A percentile compares a stretch with the other conserved stretches of the same genome.
These are phyloP conservation scores for Tulasnella sp. DNA, from an alignment of 768 basidiomycete species.

Conservation along the genomic window DNA sequence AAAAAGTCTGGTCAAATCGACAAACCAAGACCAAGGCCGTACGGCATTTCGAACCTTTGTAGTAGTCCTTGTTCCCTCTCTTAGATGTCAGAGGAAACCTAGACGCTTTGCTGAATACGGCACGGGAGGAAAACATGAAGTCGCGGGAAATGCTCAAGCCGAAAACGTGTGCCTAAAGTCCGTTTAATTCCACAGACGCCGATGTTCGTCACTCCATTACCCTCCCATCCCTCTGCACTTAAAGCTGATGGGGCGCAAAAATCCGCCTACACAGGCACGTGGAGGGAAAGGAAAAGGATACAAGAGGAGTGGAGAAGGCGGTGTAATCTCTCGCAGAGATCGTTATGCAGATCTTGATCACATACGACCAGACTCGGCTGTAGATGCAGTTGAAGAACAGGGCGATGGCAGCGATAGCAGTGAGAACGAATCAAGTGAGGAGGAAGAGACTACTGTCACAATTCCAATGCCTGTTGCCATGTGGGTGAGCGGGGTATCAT, in stretches of 20 bases:
- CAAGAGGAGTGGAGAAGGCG: slow-evolving; percentile 2
- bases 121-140: slow-evolving; percentile 56
- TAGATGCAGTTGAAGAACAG: slow-evolving; percentile 36
- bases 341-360: slow-evolving; percentile 18
- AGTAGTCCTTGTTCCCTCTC: slow-evolving; percentile 88
- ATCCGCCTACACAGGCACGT: slow-evolving; percentile 12
- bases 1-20: background rate
- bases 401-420: slow-evolving; percentile 29
- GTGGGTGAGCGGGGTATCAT: slow-evolving; percentile 58
- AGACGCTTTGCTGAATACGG: slow-evolving; percentile 72
- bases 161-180: background rate
- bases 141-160: background rate
- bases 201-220: no score
- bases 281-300: slow-evolving; percentile 6
- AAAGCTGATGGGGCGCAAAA: slow-evolving; percentile 9
- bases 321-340: slow-evolving; percentile 9
- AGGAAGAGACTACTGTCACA: background rate
- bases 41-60: slow-evolving; percentile 88
- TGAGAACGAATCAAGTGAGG: slow-evolving; percentile 21
- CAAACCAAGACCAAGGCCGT: no score
- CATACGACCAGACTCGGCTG: slow-evolving; percentile 45
- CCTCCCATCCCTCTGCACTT: no score
- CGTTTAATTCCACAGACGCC: no score
- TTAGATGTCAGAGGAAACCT: slow-evolving; percentile 75
- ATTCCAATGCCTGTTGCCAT: slow-evolving; percentile 71